Conservation (phyloP, 208 protist species). For the Trypanosoma cruzi region DNA sequence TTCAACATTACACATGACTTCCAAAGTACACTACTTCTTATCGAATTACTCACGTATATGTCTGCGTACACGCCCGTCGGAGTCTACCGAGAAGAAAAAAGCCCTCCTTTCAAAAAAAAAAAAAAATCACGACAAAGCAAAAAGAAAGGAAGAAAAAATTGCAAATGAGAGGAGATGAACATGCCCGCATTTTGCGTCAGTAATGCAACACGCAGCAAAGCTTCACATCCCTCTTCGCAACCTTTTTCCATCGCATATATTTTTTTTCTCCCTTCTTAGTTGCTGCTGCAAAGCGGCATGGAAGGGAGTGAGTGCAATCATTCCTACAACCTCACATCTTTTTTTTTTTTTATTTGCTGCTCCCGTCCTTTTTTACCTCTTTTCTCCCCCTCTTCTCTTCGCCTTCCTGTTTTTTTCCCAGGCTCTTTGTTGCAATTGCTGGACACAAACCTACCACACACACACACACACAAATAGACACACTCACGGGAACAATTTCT, state of each 20-base stretch:
- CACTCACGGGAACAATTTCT: slow-evolving; percentile 19
- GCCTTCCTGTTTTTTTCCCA: not conserved
- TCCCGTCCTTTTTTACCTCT: not conserved
- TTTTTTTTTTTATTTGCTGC: not conserved
- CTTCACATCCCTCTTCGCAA: not conserved
- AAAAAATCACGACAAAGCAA: not conserved
- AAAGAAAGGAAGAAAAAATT: slow-evolving; percentile 10
- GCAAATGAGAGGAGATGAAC: not conserved
- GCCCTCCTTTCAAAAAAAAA: not conserved
- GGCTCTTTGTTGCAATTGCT: not conserved
- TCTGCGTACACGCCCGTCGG: not conserved
- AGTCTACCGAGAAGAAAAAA: not conserved
- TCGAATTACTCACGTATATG: not conserved
- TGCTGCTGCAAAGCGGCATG: not conserved
- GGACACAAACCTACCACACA: not conserved
- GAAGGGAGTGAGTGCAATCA: not conserved
- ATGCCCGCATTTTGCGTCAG: not conserved
- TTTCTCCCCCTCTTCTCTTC: not conserved
- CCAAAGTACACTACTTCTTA: slow-evolving; percentile 15
- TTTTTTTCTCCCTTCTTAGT: not conserved
- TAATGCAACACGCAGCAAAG: not conserved
- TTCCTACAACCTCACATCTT: not conserved
- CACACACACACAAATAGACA: slow-evolving; percentile 9
- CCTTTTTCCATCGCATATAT: not conserved
- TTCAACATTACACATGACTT: slow-evolving; percentile 53